Base-by-base conservation (phyloP, 805 yeast genomes). In the Saturnispora serradocipensis region DNA sequence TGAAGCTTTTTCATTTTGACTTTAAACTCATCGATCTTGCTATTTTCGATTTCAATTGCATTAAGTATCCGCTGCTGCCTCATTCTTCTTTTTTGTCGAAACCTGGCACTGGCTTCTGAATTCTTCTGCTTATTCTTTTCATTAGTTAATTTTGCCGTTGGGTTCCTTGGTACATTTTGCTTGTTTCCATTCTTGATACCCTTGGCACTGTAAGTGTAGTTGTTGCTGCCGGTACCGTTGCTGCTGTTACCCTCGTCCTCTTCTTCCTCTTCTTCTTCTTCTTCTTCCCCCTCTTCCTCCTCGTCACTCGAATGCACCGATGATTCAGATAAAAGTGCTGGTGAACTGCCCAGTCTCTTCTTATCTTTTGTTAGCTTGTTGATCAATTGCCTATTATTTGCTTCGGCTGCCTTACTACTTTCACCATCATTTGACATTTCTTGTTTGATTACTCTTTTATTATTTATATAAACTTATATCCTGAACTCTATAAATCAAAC, bases 41-140 rank as follows among this genome's bases (percentile, higher is more conserved):
- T 79, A 45, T 70, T 70, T 44, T 80, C 68, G 35, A 65, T 63
- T 40, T 59, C 61, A 18, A 79, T 71, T 44, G 67, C 72, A 44
- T 67, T 67, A 57, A 78, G 82, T 81, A 82, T 75, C 59, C 79
- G 79, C 58, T 73, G 75, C 57, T 80, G 84, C 61, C 72, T 78
- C 55, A 74, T 59, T 61, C 80, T 81, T 72, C 80, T 80, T 66
- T 81, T 82, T 43, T 77, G 70, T 56, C 87, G 66, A 64, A 82
- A 82, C 49, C 85, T 66, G 0, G 86, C 86, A 44, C 81, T 74
- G 0, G 88, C 88, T 4, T 81, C 80, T 2, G 86, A 79, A 61
- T 80, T 81, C 55, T 84, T 69, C 52, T 77, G 69, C 55, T 81
- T 71, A 60, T 80, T 81, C 54, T 79, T 83, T 9, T n/a, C 15